Evolutionary conservation across 1,139 yeast species (phyloP).

Genomic region (Arxiozyma bovina): DNA sequence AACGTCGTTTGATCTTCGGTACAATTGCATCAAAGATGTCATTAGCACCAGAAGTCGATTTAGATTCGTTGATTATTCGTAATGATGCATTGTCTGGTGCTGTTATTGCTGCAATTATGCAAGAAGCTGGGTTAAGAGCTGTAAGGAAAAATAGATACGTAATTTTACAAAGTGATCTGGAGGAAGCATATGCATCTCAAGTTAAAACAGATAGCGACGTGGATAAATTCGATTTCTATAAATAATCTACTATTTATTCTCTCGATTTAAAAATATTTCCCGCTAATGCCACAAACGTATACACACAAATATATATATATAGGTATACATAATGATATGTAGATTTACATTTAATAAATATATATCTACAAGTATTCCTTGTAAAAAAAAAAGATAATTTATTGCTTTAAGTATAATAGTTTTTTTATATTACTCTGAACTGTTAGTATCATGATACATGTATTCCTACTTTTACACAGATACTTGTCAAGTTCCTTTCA

Average conservation of each 20-base stretch:
- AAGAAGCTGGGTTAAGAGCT: conserved; percentile 98
- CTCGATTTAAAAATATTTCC: conserved; percentile 1
- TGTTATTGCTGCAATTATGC: conserved; percentile 97
- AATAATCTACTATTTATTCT: conserved; percentile 34
- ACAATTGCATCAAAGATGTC: conserved; percentile 98
- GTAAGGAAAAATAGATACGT: conserved; percentile 97
- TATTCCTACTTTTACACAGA: too few species aligned
- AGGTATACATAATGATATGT: neutral
- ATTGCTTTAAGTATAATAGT: too few species aligned
- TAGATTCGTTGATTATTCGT: conserved; percentile 88
- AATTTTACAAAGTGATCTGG: conserved; percentile 88
- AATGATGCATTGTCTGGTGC: conserved; percentile 98
- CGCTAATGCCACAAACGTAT: neutral
- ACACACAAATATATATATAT: neutral
- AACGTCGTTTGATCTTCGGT: conserved; percentile 89
- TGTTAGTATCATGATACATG: too few species aligned
- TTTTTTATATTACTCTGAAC: too few species aligned
- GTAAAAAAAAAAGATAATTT: too few species aligned
- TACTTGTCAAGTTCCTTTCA: neutral
- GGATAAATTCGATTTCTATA: conserved; percentile 95
- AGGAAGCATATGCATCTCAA: conserved; percentile 94
- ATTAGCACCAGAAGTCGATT: conserved; percentile 92
- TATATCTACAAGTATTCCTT: neutral
- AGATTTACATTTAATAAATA: neutral
- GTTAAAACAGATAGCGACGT: conserved; percentile 93